phyloP scores from a whole-genome alignment of 2,329 filamentous ascomycete species.

The Colletotrichum tabaci region DNA sequence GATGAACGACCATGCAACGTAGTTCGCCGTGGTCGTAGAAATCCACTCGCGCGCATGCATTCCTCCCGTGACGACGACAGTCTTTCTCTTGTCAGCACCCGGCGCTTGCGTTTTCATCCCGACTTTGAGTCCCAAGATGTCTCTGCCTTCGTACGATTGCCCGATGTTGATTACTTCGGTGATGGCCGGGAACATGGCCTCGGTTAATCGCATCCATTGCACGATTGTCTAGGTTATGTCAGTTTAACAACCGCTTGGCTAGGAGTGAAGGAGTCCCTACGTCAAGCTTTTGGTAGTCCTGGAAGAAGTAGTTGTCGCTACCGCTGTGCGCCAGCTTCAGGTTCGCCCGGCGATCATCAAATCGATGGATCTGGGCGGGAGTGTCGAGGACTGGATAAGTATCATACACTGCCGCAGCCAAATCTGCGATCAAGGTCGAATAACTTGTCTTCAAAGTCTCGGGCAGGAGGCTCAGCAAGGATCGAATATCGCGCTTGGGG shows the following conservation, averaged over 20 bases:
- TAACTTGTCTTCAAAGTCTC: constrained; percentile 79
- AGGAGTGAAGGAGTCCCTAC: constrained; percentile 51
- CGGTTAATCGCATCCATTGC: constrained; percentile 93
- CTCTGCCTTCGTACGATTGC: constrained; percentile 88
- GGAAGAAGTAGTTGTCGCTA: constrained; percentile 87
- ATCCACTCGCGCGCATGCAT: constrained; percentile 98
- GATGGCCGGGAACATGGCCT: constrained; percentile 90
- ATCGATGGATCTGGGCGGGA: constrained; percentile 41
- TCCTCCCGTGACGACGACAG: constrained; percentile 86
- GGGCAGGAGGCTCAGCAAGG: constrained; percentile 85
- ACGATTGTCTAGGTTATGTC: constrained; percentile 66
- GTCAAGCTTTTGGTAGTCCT: constrained; percentile 89
- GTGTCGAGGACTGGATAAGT: constrained; percentile 73
- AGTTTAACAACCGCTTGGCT: constrained; percentile 54
- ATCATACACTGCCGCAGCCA: constrained; percentile 82
- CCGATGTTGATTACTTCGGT: constrained; percentile 83
- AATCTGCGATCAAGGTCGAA: constrained; percentile 82
- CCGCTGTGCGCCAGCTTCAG: constrained; percentile 53
- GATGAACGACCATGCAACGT: constrained; percentile 90
- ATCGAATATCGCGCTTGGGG: constrained; percentile 81
- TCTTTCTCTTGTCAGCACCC: constrained; percentile 70
- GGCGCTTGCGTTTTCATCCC: constrained; percentile 65
- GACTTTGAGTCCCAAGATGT: constrained; percentile 86
- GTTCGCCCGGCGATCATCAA: constrained; percentile 48
- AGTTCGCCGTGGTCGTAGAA: constrained; percentile 90